A percentile compares a stretch with the other conserved stretches of the same genome.
Evolutionary conservation across 164 flowering plant genomes (phyloP).

Genomic region (Magnolia sinica): DNA sequence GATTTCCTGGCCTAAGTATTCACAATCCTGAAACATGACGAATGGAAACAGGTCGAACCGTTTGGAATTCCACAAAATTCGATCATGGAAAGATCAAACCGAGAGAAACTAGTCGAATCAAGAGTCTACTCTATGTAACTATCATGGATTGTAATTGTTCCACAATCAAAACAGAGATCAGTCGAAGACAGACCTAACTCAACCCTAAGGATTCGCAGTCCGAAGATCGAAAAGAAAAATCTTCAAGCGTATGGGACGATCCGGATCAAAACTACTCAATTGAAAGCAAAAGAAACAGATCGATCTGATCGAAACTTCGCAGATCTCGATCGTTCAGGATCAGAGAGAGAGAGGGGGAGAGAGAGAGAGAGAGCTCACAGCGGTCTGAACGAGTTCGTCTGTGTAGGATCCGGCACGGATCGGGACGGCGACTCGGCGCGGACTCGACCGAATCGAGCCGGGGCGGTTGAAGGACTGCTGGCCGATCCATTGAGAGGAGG

Average conservation of each 20-base stretch:
- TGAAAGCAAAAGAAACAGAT: background rate
- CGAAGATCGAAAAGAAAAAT: background rate
- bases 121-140: background rate
- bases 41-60: background rate
- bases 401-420: conserved; percentile 71
- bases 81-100: background rate
- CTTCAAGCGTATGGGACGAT: background rate
- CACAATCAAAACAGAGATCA: no score
- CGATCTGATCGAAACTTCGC: background rate
- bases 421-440: conserved; percentile 45
- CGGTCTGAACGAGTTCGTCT: conserved; percentile 79
- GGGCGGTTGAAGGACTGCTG: conserved; percentile 47
- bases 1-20: no score
- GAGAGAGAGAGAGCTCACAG: conserved; percentile 38
- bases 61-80: background rate
- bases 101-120: background rate
- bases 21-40: no score
- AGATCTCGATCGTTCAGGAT: background rate
- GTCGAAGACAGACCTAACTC: background rate
- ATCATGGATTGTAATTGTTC: no score
- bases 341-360: background rate
- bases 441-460: conserved; percentile 29
- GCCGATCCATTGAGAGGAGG: conserved; percentile 68
- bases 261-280: background rate
- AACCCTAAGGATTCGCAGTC: background rate